Conservation (phyloP, 2,329 filamentous ascomycete species). For the Pseudofabraea citricarpa region DNA sequence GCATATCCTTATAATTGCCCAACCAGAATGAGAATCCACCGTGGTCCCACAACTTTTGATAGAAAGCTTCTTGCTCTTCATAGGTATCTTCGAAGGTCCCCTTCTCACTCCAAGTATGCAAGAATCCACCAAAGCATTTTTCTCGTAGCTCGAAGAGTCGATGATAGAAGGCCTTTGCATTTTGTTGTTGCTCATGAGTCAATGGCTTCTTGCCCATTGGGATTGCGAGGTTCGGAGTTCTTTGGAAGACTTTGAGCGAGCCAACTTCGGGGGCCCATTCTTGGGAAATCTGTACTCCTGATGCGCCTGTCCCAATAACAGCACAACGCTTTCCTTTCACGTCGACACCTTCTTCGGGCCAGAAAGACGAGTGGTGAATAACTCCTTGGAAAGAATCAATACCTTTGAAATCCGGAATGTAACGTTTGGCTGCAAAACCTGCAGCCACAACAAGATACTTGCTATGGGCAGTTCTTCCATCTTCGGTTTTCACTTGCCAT, state of each 20-base stretch:
- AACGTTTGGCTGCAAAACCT: conserved; percentile 12
- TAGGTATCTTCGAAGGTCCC: conserved; percentile 38
- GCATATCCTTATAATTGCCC: conserved; percentile 39
- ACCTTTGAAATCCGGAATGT: conserved; percentile 33
- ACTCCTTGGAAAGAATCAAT: conserved; percentile 41
- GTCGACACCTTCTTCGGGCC: conserved; percentile 30
- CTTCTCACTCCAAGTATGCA: conserved; percentile 30
- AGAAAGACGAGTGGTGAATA: conserved; percentile 37
- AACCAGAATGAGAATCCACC: conserved; percentile 45
- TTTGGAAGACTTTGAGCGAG: conserved; percentile 30
- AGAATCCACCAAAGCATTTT: conserved; percentile 24
- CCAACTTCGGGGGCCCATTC: conserved; percentile 31
- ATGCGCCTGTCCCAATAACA: conserved; percentile 31
- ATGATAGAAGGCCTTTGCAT: conserved; percentile 35
- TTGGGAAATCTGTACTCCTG: conserved; percentile 27
- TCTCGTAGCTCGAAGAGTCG: conserved; percentile 37
- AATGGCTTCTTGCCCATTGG: conserved; percentile 27
- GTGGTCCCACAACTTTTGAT: conserved; percentile 37
- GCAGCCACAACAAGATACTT: conserved; percentile 14
- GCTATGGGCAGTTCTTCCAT: conserved; percentile 2
- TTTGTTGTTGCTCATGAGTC: conserved; percentile 28
- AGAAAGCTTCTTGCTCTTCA: conserved; percentile 39
- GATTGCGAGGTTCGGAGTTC: conserved; percentile 31
- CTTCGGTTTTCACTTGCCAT: conserved; percentile 42
- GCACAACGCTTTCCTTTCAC: conserved; percentile 25